Evolutionary conservation across 768 basidiomycete genomes (phyloP).

Genomic region (Tulasnella sp.): DNA sequence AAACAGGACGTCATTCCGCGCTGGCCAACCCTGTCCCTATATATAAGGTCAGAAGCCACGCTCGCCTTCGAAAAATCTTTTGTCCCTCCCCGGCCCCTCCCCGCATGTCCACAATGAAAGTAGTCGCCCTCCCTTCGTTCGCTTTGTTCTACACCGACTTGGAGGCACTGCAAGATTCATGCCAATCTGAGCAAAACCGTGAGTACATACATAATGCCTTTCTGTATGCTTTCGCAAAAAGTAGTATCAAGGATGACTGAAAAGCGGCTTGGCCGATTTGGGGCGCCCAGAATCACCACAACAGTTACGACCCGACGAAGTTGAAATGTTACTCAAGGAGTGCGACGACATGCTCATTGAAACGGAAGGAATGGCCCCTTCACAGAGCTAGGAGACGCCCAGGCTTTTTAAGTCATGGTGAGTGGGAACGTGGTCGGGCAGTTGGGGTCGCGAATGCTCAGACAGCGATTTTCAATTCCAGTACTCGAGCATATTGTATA

Average conservation of each 20-base stretch:
- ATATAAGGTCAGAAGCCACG: not conserved
- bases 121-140: not conserved
- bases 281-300: not conserved
- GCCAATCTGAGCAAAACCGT: not conserved
- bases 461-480: not conserved
- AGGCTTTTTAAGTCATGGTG: not conserved
- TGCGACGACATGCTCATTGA: slow-evolving; percentile 1
- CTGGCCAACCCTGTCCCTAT: not conserved
- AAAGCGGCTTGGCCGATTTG: not conserved
- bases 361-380: not conserved
- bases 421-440: not conserved
- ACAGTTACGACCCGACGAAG: not conserved
- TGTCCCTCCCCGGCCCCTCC: not conserved
- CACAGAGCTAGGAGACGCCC: not conserved
- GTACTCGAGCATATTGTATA: not conserved
- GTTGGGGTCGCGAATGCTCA: not conserved
- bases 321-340: not conserved
- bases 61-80: not conserved
- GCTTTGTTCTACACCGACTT: not conserved
- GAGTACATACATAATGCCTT: not conserved
- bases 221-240: not conserved
- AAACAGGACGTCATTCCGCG: not conserved
- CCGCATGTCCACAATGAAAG: not conserved
- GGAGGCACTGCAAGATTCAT: not conserved
- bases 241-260: not conserved